Percentiles rank a stretch among this genome's conserved stretches.
Conservation (phyloP, 2,329 filamentous ascomycete species). For the Fusarium aywerte region DNA sequence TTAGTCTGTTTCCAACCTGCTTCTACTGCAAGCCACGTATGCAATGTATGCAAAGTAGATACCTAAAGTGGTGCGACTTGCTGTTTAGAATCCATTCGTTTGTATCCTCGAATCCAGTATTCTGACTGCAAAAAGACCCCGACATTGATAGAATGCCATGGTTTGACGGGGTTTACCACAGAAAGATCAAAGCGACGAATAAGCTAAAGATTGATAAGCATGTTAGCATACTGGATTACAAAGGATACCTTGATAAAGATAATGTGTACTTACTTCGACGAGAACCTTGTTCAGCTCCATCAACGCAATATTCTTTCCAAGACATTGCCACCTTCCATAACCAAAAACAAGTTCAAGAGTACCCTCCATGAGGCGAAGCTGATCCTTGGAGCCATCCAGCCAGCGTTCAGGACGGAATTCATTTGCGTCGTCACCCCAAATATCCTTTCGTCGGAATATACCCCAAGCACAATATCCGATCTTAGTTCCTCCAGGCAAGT, state of each 20-base stretch:
- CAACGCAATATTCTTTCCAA: constrained; percentile 53
- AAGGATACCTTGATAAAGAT: rapidly evolving
- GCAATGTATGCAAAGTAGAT: no score
- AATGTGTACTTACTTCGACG: constrained; percentile 53
- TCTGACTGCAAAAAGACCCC: constrained; percentile 49
- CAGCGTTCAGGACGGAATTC: constrained; percentile 52
- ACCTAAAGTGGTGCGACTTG: no score
- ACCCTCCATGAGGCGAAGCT: constrained; percentile 50
- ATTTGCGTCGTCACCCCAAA: constrained; percentile 52
- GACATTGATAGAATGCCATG: constrained; percentile 48
- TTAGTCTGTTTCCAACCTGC: no score
- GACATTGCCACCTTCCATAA: constrained; percentile 53
- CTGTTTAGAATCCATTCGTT: neutral
- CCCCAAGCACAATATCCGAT: constrained; percentile 52
- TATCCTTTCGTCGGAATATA: constrained; percentile 48
- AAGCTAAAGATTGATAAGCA: constrained; percentile 33
- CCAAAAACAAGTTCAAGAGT: constrained; percentile 55
- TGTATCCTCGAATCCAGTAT: neutral
- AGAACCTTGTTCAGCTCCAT: constrained; percentile 55
- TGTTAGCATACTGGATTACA: neutral
- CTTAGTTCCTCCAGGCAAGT: constrained; percentile 49
- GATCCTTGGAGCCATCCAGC: constrained; percentile 51
- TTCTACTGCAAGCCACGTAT: no score
- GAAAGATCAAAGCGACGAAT: constrained; percentile 48
- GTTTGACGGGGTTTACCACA: constrained; percentile 47